phyloP scores from a whole-genome alignment of 768 basidiomycete species.

The Agaricus sinodeliciosus region DNA sequence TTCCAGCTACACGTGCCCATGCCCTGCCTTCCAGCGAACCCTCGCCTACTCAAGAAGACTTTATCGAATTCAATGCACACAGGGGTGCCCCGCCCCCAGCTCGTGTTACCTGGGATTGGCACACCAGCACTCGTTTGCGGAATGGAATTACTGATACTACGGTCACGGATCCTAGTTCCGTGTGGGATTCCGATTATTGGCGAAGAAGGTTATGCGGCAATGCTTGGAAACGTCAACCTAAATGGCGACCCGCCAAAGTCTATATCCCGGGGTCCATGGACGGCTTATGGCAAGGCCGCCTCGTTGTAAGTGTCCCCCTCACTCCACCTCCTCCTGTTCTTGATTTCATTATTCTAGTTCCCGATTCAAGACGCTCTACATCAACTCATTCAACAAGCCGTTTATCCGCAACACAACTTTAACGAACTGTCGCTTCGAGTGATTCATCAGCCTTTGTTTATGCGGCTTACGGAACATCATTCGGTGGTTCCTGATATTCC shows the following conservation, averaged over 20 bases:
- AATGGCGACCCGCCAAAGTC: slow-evolving; percentile 23
- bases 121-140: neutral
- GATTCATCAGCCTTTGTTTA: slow-evolving; percentile 16
- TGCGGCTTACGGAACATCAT: slow-evolving; percentile 11
- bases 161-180: slow-evolving; percentile 25
- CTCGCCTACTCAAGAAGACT: slow-evolving; percentile 50
- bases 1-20: slow-evolving; percentile 25
- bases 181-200: slow-evolving; percentile 56
- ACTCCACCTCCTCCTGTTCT: no score
- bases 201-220: slow-evolving; percentile 42
- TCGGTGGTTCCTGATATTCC: neutral
- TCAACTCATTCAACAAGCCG: slow-evolving; percentile 9
- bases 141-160: slow-evolving; percentile 13
- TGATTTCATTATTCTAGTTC: neutral
- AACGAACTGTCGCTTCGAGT: neutral
- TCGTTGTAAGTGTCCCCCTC: slow-evolving; percentile 44
- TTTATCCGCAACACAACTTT: slow-evolving; percentile 11
- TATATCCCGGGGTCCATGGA: slow-evolving; percentile 46
- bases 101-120: slow-evolving; percentile 15
- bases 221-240: slow-evolving; percentile 16
- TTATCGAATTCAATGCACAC: slow-evolving; percentile 45
- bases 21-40: slow-evolving; percentile 16
- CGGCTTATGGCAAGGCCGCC: slow-evolving; percentile 59
- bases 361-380: neutral
- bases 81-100: slow-evolving; percentile 7